Evolutionary conservation across 768 basidiomycete species (phyloP).

Genomic region (Multifurca ochricompacta): DNA sequence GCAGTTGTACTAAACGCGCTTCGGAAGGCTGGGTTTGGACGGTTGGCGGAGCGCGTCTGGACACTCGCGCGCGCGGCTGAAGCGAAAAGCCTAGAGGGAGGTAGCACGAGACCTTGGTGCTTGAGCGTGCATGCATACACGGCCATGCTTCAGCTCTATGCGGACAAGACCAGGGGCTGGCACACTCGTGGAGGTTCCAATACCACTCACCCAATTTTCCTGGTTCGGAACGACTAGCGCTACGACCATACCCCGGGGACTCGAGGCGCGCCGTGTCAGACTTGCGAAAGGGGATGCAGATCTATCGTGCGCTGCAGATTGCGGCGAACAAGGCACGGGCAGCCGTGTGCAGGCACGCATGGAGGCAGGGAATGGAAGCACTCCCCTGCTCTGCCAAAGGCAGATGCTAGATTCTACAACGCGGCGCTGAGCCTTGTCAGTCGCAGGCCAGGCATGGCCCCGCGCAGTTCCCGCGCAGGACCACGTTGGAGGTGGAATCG

Average conservation of each 20-base stretch:
- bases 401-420: conserved; percentile 66
- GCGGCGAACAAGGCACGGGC: not conserved
- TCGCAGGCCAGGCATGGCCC: conserved; percentile 10
- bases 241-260: not conserved
- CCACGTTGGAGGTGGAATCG: conserved; percentile 28
- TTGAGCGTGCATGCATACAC: conserved; percentile 64
- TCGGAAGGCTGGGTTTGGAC: conserved; percentile 44
- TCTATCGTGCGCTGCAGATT: conserved; percentile 3
- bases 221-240: not conserved
- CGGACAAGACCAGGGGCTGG: conserved; percentile 33
- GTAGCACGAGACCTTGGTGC: conserved; percentile 44
- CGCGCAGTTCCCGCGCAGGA: conserved; percentile 20
- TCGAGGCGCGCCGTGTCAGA: not conserved
- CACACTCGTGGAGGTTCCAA: conserved; percentile 15
- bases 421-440: conserved; percentile 41
- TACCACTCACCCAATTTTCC: conserved; percentile 10
- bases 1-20: conserved; percentile 53
- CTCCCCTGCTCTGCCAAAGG: not conserved
- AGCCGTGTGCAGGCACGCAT: not conserved
- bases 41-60: conserved; percentile 59
- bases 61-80: conserved; percentile 52
- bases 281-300: conserved; percentile 4
- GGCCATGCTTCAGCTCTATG: conserved; percentile 59
- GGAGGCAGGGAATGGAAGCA: not conserved
- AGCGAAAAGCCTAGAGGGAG: conserved; percentile 38